Evolutionary conservation across 768 basidiomycete genomes (phyloP).

Genomic region (Pulveroboletus sp.): DNA sequence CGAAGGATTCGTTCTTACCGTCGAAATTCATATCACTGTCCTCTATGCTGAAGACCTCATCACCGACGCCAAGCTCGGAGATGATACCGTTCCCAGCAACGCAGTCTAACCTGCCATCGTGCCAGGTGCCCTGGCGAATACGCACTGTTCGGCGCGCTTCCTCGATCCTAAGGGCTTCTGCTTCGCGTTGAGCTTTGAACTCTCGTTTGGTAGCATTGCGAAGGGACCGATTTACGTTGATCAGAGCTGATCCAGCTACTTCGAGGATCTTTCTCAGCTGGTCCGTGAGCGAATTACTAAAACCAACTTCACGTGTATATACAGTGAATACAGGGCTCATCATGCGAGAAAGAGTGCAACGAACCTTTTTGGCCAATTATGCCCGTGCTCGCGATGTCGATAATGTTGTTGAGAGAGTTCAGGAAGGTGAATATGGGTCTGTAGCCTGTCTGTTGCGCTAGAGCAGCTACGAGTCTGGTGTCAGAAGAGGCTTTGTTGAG

Average conservation of each 20-base stretch:
- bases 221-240: slow-evolving; percentile 52
- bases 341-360: background rate
- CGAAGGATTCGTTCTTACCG: slow-evolving; percentile 3
- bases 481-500: slow-evolving; percentile 70
- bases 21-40: slow-evolving; percentile 27
- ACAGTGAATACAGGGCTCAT: background rate
- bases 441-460: slow-evolving; percentile 84
- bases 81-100: slow-evolving; percentile 85
- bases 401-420: slow-evolving; percentile 71
- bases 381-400: slow-evolving; percentile 90
- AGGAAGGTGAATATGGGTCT: slow-evolving; percentile 86
- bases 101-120: slow-evolving; percentile 82
- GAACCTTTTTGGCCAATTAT: slow-evolving; percentile 93
- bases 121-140: slow-evolving; percentile 67
- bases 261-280: slow-evolving; percentile 84
- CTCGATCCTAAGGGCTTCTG: slow-evolving; percentile 34
- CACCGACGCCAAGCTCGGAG: slow-evolving; percentile 78
- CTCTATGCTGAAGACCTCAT: slow-evolving; percentile 49
- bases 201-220: slow-evolving; percentile 39
- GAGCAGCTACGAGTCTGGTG: slow-evolving; percentile 53
- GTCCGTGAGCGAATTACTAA: slow-evolving; percentile 72
- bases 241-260: slow-evolving; percentile 69
- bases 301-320: slow-evolving; percentile 52
- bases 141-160: slow-evolving; percentile 38
- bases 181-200: slow-evolving; percentile 35